A percentile compares a stretch with the other conserved stretches of the same genome.
phyloP scores from a whole-genome alignment of 78 protist species.

The Dictyostelium intermedium region DNA sequence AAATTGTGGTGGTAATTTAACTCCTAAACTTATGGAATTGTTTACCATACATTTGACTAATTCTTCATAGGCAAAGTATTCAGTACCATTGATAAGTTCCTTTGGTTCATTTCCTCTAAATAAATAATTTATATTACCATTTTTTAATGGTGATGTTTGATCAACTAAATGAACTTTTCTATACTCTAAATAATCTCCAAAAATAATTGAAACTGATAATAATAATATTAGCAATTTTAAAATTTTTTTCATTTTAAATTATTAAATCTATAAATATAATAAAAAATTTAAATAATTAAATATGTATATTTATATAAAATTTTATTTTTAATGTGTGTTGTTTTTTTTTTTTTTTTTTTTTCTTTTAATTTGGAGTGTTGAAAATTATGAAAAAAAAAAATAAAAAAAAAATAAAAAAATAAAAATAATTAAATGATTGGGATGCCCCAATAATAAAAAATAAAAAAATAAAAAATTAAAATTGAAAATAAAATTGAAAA shows the following conservation, averaged over 20 bases:
- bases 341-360: not conserved
- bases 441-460: not conserved
- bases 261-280: no score
- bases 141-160: not conserved
- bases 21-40: not conserved
- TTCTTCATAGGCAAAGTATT: constrained; percentile 42
- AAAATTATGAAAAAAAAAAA: not conserved
- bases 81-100: not conserved
- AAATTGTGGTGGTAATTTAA: constrained; percentile 12
- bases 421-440: not conserved
- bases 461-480: not conserved
- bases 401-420: not conserved
- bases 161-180: constrained; percentile 49
- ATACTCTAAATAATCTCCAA: constrained; percentile 31
- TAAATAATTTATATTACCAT: constrained; percentile 42
- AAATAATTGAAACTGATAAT: not conserved
- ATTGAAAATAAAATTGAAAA: not conserved
- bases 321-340: not conserved
- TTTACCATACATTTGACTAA: constrained; percentile 16
- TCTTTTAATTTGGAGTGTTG: not conserved
- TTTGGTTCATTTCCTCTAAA: constrained; percentile 79
- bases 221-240: not conserved
- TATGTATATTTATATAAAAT: not conserved
- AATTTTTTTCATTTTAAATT: not conserved
- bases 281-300: no score